Percentiles rank a stretch among this genome's conserved stretches.
These are phyloP conservation scores for Telopea speciosissima DNA, from an alignment of 177 flowering plant species.

Conservation along the genomic window DNA sequence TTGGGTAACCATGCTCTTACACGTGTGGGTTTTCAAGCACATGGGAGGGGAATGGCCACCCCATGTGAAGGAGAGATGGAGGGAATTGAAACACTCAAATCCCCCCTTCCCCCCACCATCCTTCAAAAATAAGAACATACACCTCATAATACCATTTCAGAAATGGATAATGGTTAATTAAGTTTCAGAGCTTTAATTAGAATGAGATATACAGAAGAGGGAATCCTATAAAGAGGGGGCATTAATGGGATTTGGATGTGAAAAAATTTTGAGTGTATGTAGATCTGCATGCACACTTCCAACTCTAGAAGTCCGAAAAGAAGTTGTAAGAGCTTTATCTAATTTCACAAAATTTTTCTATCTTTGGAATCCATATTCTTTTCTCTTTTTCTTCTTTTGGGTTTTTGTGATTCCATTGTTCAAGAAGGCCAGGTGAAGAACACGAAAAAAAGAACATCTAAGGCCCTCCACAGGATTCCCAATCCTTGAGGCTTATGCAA, in stretches of 20 bases:
- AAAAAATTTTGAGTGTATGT: neutral
- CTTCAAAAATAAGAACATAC: no score
- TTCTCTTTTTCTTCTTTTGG: slow-evolving; percentile 25
- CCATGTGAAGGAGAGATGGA: slow-evolving; percentile 12
- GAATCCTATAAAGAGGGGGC: slow-evolving; percentile 15
- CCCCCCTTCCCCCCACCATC: slow-evolving; percentile 1
- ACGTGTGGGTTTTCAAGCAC: slow-evolving; percentile 4
- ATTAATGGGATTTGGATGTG: neutral
- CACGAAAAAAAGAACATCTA: slow-evolving; percentile 45
- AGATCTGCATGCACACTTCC: slow-evolving; percentile 14
- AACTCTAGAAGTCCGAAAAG: slow-evolving; percentile 9
- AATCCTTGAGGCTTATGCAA: slow-evolving; percentile 12
- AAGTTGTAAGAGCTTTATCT: slow-evolving; percentile 19
- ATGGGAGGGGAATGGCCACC: slow-evolving; percentile 6
- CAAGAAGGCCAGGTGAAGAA: slow-evolving; percentile 37
- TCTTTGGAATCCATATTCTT: slow-evolving; percentile 19
- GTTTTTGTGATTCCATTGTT: slow-evolving; percentile 35
- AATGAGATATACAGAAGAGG: neutral
- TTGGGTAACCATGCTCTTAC: slow-evolving; percentile 1
- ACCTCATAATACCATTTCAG: no score
- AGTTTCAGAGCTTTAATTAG: neutral
- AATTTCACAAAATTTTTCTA: slow-evolving; percentile 22
- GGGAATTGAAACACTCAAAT: slow-evolving; percentile 3
- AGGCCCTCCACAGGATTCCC: slow-evolving; percentile 44
- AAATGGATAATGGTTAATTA: no score